Evolutionary conservation across 2,329 filamentous ascomycete genomes (phyloP), one percentile per base, ranked within the genome.

Genomic region (Elsinoe necatrix): DNA sequence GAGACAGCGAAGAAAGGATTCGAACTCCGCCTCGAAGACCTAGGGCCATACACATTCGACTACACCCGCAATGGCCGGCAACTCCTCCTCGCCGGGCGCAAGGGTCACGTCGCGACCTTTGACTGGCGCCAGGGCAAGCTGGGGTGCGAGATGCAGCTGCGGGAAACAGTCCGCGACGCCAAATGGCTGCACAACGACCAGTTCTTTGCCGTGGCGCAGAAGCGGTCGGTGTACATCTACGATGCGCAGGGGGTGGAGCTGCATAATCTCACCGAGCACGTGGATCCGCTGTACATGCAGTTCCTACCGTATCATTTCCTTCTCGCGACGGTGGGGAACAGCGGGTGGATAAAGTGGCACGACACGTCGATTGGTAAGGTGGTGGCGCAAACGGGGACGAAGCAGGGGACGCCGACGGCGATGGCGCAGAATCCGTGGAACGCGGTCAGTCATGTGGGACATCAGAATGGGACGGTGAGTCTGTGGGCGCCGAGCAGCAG

Each of bases 281-380:
- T 88, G 60, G 93, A 98, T 70, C 88, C 95, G 12, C 86, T 87
- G 11, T 86, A 95, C 70, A 89, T 98, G 80, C 89, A 97, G 71
- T 98, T 96, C 68, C 76, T 97, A 12, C 92, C 92, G 0, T 97
- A 96, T 68, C 93, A 98, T 70, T 98, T 95, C 70, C 82, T 98
- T 41, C 79, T 98, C 50, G 87, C 88, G 16, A 95, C 90, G 16
- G 80, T 92, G 65, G 89, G 89, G 59, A 85, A 87, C 63, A 84
- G 85, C 45, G 92, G 92, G 37, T 87, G 87, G 64, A 76, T 98
- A 56, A 91, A 93, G 72, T 98, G 96, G 69, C 93, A 93, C 68
- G 93, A 98, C 70, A 90, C 90, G 20, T 95, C 90, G 3, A 98
- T 91, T 4, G 93, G 93, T 39, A 84, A 95, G 67, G 80, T 95